These are phyloP conservation scores for Pichia heedii DNA, from an alignment of 805 yeast species.

Conservation along the genomic window DNA sequence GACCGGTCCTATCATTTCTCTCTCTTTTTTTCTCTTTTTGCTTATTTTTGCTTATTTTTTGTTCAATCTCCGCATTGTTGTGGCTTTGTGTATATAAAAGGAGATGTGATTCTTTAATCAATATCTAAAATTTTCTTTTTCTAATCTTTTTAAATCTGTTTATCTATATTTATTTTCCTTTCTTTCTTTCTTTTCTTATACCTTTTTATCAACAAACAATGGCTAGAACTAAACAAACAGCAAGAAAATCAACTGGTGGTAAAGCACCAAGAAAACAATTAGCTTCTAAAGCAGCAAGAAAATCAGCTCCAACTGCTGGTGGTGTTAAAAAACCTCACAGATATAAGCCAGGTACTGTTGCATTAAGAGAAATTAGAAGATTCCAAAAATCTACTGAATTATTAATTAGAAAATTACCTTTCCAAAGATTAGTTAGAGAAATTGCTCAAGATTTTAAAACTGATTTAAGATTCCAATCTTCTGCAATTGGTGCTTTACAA, in stretches of 20 bases:
- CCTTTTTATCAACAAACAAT: slow-evolving; percentile 27
- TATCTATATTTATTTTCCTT: neutral
- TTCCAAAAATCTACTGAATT: slow-evolving; percentile 95
- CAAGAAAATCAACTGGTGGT: slow-evolving; percentile 94
- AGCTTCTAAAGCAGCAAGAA: slow-evolving; percentile 90
- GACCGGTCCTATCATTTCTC: too few species aligned
- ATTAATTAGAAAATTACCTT: slow-evolving; percentile 91
- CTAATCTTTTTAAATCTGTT: neutral
- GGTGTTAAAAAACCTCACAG: slow-evolving; percentile 94
- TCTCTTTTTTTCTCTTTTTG: too few species aligned
- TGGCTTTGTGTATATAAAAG: too few species aligned
- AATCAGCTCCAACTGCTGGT: slow-evolving; percentile 85
- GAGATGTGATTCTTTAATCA: too few species aligned
- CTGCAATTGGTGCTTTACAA: slow-evolving; percentile 96
- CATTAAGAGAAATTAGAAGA: slow-evolving; percentile 94
- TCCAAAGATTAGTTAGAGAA: slow-evolving; percentile 95
- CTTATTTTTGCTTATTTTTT: too few species aligned
- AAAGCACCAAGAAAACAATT: slow-evolving; percentile 92
- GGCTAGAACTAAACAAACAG: slow-evolving; percentile 94
- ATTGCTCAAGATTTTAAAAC: slow-evolving; percentile 91
- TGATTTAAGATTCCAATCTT: slow-evolving; percentile 92
- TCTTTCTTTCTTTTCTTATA: neutral
- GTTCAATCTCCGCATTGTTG: too few species aligned
- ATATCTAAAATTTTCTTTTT: neutral
- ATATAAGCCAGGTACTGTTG: slow-evolving; percentile 96